A percentile compares a stretch with the other conserved stretches of the same genome.
Evolutionary conservation across 495 filamentous ascomycete genomes (phyloP).

Genomic region (Talaromyces stipitatus): DNA sequence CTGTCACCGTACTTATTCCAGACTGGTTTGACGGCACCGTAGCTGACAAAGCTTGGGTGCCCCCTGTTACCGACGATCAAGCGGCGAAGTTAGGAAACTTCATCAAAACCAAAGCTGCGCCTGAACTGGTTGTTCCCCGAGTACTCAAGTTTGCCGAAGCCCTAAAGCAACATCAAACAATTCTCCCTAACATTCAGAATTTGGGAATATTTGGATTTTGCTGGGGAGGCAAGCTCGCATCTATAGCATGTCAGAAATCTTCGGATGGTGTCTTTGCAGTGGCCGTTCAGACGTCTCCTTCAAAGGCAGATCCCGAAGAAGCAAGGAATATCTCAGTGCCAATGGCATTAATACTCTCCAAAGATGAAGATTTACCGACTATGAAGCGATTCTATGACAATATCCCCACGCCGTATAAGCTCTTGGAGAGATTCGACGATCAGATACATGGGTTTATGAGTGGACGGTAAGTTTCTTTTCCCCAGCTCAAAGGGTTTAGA

Average conservation of each 20-base stretch:
- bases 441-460: constrained; percentile 94
- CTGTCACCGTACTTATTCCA: constrained; percentile 27
- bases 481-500: background rate
- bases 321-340: constrained; percentile 21
- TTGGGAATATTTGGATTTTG: constrained; percentile 19
- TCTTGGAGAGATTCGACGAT: constrained; percentile 70
- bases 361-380: constrained; percentile 56
- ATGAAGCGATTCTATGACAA: constrained; percentile 64
- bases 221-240: constrained; percentile 20
- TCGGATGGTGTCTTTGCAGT: constrained; percentile 8
- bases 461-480: constrained; percentile 39
- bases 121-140: constrained; percentile 1
- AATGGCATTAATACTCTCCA: constrained; percentile 44
- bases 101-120: constrained; percentile 6
- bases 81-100: constrained; percentile 8
- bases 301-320: constrained; percentile 12
- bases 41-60: constrained; percentile 14
- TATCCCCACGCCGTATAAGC: constrained; percentile 50
- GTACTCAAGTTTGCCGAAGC: constrained; percentile 8
- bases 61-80: constrained; percentile 11
- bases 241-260: constrained; percentile 8
- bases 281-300: constrained; percentile 12
- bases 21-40: constrained; percentile 21
- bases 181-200: constrained; percentile 12
- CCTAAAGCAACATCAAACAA: background rate